These are phyloP conservation scores for Cupressus sempervirens DNA, from an alignment of 75 land plant genomes.

Conservation along the genomic window DNA sequence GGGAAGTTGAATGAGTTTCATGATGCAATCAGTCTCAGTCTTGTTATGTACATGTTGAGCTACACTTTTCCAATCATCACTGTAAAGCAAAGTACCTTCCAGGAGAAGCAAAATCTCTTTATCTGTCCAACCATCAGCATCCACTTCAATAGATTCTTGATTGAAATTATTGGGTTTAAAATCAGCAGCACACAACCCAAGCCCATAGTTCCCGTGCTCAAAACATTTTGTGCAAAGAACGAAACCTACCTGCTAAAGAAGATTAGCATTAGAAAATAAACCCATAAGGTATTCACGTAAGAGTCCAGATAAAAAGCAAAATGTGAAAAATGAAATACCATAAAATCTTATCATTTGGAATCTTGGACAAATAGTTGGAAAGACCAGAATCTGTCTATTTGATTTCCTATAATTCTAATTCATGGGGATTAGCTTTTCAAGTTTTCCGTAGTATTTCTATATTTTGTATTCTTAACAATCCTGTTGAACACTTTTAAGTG, in stretches of 20 bases:
- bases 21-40: constrained; percentile 66
- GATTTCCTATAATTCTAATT: background rate
- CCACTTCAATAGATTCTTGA: constrained; percentile 4
- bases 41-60: constrained; percentile 65
- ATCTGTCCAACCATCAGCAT: constrained; percentile 60
- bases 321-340: background rate
- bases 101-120: constrained; percentile 75
- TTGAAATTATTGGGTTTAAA: constrained; percentile 15
- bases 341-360: background rate
- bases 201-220: constrained; percentile 33
- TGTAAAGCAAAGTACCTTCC: constrained; percentile 70
- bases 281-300: background rate
- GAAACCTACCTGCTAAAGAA: constrained; percentile 35
- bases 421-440: background rate
- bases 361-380: background rate
- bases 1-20: constrained; percentile 77
- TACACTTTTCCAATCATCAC: constrained; percentile 84
- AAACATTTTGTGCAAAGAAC: constrained; percentile 63
- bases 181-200: constrained; percentile 40
- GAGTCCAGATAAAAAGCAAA: background rate
- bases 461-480: background rate
- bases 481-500: background rate
- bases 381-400: background rate
- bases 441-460: background rate
- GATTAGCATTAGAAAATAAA: background rate